Evolutionary conservation across 2,329 filamentous ascomycete genomes (phyloP), one percentile per base, ranked within the genome.

Genomic region (Geosmithia morbida): DNA sequence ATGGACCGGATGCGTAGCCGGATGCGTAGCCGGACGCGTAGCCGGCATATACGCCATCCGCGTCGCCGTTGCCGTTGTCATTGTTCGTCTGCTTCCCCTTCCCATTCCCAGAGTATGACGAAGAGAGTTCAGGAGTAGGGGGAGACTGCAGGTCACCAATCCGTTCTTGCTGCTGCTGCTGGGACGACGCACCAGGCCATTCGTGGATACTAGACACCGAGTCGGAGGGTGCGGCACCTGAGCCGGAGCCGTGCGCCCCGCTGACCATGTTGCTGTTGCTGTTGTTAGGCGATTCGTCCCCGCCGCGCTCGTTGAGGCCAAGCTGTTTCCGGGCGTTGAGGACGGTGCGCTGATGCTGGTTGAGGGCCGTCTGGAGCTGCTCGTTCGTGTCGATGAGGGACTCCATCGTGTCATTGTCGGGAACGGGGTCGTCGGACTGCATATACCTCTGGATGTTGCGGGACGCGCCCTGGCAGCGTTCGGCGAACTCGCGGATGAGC

Each of bases 361-460:
- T 92, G 41, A 90, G 72, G 0, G 89, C 83, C 43, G 85, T 78
- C 51, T 87, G 85, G 29, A 98, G 71, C 59, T 90, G 85, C 63
- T 97, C 92, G 60, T 94, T 95, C 14, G 87, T 92, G 63, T 96
- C 88, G 57, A 98, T 95, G 51, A 98, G 69, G 14, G 81, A 89
- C 59, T 92, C 81, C 76, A 97, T 87, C 1, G 90, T 97, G 54
- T 95, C 84, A 57, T 95, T 90, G 62, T 97, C 92, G 0, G 90
- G 89, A 1, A 77, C 61, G 0, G 90, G 89, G 59, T 87, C 77
- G 48, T 84, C 81, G 44, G 81, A 78, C 41, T 81, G 73, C 71
- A 97, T 95, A 66, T 94, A 97, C 30, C 73, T 72, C 58, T 96
- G 88, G 55, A 97, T 80, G 58, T 84, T 87, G 47, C 82, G 76